phyloP scores from a whole-genome alignment of 768 basidiomycete genomes.

The Lactarius quietus region DNA sequence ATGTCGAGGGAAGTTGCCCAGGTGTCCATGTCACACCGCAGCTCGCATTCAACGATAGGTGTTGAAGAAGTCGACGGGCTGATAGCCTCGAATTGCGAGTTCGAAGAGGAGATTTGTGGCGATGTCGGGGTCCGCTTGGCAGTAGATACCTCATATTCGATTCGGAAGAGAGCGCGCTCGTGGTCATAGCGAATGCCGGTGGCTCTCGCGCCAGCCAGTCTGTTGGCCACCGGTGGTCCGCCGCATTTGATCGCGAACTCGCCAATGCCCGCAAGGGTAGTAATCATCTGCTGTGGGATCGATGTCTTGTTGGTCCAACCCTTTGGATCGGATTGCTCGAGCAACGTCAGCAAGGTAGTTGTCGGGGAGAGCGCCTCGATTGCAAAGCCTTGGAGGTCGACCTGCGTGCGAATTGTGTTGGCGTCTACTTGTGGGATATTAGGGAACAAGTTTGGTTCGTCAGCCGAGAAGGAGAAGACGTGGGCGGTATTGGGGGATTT shows the following conservation, averaged over 20 bases:
- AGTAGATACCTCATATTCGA: conserved; percentile 76
- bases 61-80: conserved; percentile 31
- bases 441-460: conserved; percentile 85
- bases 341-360: conserved; percentile 86
- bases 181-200: conserved; percentile 81
- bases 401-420: conserved; percentile 84
- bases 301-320: conserved; percentile 95
- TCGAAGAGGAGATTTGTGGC: conserved; percentile 18
- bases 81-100: conserved; percentile 22
- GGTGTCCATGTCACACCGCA: conserved; percentile 87
- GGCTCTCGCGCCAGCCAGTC: conserved; percentile 73
- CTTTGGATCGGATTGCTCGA: conserved; percentile 96
- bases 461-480: conserved; percentile 91
- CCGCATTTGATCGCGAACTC: conserved; percentile 96
- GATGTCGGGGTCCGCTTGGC: conserved; percentile 38
- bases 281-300: conserved; percentile 93
- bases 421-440: conserved; percentile 63
- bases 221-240: conserved; percentile 87
- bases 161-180: conserved; percentile 72
- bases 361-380: conserved; percentile 94
- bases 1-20: conserved; percentile 85
- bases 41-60: conserved; percentile 78
- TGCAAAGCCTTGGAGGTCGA: conserved; percentile 99
- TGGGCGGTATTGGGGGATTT: conserved; percentile 95
- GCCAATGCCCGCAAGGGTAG: conserved; percentile 83